Percentiles rank a stretch among this genome's conserved stretches.
These are phyloP conservation scores for Solanum neorickii DNA, from an alignment of 257 asterid genomes.

Conservation along the genomic window DNA sequence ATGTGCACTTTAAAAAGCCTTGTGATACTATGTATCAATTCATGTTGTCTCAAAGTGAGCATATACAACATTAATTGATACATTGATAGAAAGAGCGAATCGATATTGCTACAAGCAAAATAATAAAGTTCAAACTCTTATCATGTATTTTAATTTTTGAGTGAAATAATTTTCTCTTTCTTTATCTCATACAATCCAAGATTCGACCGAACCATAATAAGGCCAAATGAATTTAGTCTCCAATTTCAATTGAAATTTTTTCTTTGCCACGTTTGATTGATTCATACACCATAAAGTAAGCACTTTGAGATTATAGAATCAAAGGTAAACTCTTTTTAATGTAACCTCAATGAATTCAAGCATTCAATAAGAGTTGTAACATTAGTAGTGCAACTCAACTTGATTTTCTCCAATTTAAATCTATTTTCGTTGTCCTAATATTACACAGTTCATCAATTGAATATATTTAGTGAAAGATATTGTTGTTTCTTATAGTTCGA, in stretches of 20 bases:
- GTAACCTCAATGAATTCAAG: neutral
- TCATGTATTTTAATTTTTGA: too few species aligned
- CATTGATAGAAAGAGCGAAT: too few species aligned
- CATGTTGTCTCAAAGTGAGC: neutral
- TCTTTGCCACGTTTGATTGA: neutral
- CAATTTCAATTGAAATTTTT: too few species aligned
- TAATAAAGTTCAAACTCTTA: neutral
- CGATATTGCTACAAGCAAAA: neutral
- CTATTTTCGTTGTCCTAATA: neutral
- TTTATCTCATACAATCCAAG: neutral
- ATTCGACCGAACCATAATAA: neutral
- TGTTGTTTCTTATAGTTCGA: neutral
- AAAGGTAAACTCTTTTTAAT: neutral
- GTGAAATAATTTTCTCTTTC: neutral
- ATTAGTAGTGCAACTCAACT: neutral
- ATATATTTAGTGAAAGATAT: neutral
- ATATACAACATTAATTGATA: neutral
- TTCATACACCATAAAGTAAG: neutral
- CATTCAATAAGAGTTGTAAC: neutral
- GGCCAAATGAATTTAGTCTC: neutral
- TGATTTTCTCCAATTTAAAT: neutral
- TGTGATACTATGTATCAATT: neutral
- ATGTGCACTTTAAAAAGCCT: neutral
- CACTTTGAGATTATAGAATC: neutral
- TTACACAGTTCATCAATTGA: neutral